These are phyloP conservation scores for Eucalyptus victrix DNA, from an alignment of 345 rosid genomes.

Conservation along the genomic window DNA sequence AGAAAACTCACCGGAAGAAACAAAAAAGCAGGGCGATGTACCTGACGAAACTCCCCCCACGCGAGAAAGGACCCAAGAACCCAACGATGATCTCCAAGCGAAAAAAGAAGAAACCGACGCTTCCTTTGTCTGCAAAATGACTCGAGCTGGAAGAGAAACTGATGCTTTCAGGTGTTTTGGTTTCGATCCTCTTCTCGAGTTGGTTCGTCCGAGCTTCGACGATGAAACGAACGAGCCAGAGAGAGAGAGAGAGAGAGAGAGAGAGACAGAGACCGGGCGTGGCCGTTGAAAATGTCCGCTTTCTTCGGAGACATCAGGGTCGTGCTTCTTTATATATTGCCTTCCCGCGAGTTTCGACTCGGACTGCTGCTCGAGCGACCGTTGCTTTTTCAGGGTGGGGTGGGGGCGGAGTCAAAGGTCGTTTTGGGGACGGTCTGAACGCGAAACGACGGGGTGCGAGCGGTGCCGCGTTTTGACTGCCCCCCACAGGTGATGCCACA, in stretches of 20 bases:
- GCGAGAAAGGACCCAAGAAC: not conserved
- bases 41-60: not conserved
- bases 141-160: not conserved
- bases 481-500: not conserved
- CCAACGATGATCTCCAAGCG: not conserved
- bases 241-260: not conserved
- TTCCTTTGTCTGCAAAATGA: not conserved
- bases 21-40: not conserved
- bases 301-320: not conserved
- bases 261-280: not conserved
- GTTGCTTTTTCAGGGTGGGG: not conserved
- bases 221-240: not conserved
- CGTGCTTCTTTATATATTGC: not conserved
- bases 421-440: not conserved
- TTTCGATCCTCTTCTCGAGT: not conserved
- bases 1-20: not conserved
- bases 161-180: not conserved
- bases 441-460: not conserved
- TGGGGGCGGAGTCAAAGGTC: not conserved
- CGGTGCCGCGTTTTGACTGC: not conserved
- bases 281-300: constrained; percentile 20
- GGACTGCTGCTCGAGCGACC: not conserved
- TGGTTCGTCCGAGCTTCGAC: not conserved
- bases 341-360: constrained; percentile 38
- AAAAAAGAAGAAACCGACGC: not conserved